A percentile compares a stretch with the other conserved stretches of the same genome.
These are phyloP conservation scores for Xanthoparmelia taractica DNA, from an alignment of 495 filamentous ascomycete genomes.

Conservation along the genomic window DNA sequence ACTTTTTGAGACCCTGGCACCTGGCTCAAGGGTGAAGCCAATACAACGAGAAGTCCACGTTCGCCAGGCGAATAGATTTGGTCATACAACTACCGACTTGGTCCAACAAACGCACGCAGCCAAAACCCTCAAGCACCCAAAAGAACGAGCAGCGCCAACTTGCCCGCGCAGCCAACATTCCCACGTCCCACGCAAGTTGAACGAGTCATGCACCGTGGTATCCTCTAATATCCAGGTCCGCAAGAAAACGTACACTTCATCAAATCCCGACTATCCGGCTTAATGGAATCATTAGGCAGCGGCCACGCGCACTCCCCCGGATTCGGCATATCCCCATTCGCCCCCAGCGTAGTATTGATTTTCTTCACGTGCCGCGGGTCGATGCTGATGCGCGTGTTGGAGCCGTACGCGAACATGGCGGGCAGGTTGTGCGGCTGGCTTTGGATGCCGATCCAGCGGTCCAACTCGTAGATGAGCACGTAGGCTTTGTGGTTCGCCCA, in stretches of 20 bases:
- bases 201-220: background rate
- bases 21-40: no score
- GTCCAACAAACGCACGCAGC: no score
- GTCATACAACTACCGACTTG: no score
- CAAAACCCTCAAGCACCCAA: no score
- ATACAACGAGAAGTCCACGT: no score
- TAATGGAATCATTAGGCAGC: background rate
- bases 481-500: background rate
- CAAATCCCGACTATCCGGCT: background rate
- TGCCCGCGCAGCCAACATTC: no score
- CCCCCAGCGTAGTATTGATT: background rate
- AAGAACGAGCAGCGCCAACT: no score
- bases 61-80: no score
- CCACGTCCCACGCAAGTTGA: no score
- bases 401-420: background rate
- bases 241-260: background rate
- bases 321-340: background rate
- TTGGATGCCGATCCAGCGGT: background rate
- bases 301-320: background rate
- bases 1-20: no score
- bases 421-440: background rate
- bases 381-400: background rate
- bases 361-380: background rate
- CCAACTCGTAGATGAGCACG: background rate
- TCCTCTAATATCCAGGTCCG: background rate